Evolutionary conservation across 805 yeast species (phyloP).

Genomic region (Metschnikowia colocasiae): DNA sequence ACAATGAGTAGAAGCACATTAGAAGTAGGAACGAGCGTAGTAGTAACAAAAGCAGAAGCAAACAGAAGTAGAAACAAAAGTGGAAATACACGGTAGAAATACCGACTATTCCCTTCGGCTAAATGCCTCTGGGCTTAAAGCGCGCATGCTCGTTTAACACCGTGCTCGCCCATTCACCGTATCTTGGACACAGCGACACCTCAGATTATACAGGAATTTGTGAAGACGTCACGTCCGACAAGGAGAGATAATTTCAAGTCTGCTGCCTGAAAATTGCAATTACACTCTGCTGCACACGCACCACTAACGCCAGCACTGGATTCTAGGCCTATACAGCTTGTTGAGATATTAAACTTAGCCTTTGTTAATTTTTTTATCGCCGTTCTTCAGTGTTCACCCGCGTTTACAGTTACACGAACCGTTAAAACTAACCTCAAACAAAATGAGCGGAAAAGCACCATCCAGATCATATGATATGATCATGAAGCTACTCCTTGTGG

Average conservation of each 20-base stretch:
- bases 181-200: not conserved
- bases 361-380: not conserved
- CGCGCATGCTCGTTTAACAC: slow-evolving; percentile 1
- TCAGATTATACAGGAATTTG: slow-evolving; percentile 9
- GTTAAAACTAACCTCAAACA: not conserved
- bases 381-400: not conserved
- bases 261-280: not conserved
- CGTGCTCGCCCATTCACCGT: slow-evolving; percentile 1
- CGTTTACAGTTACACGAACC: not conserved
- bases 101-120: too few relatives aligned
- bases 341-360: not conserved
- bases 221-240: slow-evolving; percentile 15
- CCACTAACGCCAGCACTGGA: not conserved
- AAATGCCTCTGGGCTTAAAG: too few relatives aligned
- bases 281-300: slow-evolving; percentile 1
- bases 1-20: not conserved
- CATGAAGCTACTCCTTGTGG: slow-evolving; percentile 87
- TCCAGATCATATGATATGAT: slow-evolving; percentile 83
- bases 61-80: too few relatives aligned
- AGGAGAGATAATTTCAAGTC: not conserved
- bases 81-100: too few relatives aligned
- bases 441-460: slow-evolving; percentile 58
- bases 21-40: too few relatives aligned
- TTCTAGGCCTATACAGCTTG: not conserved
- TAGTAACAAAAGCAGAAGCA: too few relatives aligned